Evolutionary conservation across 148 eudicot species (phyloP).

Genomic region (Camellia japonica): DNA sequence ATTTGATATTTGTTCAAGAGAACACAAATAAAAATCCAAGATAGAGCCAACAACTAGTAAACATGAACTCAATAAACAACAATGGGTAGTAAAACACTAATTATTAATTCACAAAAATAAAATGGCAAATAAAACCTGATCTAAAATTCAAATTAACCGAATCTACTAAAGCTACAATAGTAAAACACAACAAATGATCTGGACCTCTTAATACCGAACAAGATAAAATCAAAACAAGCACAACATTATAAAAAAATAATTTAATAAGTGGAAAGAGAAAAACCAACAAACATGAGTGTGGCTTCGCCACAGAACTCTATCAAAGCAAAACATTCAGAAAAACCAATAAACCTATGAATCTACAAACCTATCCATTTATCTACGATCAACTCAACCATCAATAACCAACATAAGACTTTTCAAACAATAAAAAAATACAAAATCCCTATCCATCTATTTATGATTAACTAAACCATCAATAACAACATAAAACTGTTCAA

Average conservation of each 20-base stretch:
- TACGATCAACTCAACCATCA: background rate
- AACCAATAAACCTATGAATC: background rate
- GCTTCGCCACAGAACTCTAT: background rate
- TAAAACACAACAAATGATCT: background rate
- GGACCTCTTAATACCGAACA: background rate
- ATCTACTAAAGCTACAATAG: background rate
- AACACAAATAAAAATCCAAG: no score
- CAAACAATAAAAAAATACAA: no score
- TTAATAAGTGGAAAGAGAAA: background rate
- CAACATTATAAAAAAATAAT: background rate
- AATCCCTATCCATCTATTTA: no score
- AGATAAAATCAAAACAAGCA: background rate
- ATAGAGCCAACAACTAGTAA: background rate
- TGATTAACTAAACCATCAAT: background rate
- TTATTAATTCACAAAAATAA: background rate
- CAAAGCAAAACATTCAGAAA: background rate
- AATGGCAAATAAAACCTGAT: background rate
- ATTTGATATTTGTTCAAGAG: no score
- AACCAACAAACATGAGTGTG: background rate
- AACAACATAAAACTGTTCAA: background rate
- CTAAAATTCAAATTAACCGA: background rate
- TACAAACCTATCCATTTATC: background rate
- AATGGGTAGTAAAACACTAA: background rate
- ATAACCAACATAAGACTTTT: no score
- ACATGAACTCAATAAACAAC: background rate